These are phyloP conservation scores for Euphrasia confusa DNA, from an alignment of 257 asterid genomes.

Conservation along the genomic window DNA sequence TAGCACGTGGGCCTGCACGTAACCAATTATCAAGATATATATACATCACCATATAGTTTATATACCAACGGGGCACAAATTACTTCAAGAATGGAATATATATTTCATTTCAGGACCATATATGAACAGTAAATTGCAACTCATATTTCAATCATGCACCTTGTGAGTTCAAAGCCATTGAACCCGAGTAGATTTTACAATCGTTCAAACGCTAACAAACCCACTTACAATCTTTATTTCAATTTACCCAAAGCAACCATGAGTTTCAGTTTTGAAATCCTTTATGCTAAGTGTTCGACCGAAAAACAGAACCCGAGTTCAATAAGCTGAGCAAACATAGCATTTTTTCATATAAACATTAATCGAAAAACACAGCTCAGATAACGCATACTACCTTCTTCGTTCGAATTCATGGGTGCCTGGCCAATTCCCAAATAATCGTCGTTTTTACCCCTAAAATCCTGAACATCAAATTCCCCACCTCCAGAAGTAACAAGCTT, in stretches of 20 bases:
- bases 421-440: background rate
- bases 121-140: no score
- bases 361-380: background rate
- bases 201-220: background rate
- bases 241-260: background rate
- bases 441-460: slow-evolving; percentile 1
- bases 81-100: background rate
- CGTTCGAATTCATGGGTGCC: background rate
- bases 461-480: background rate
- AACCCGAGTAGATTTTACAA: background rate
- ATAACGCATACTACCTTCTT: slow-evolving; percentile 10
- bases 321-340: background rate
- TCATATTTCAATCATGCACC: background rate
- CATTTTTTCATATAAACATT: background rate
- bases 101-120: background rate
- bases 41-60: no score
- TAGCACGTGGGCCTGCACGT: no score
- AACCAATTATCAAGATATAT: no score
- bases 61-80: background rate
- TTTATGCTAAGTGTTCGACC: background rate
- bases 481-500: background rate
- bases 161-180: background rate
- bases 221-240: background rate
- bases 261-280: background rate
- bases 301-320: background rate